A percentile compares a stretch with the other conserved stretches of the same genome.
phyloP scores from a whole-genome alignment of 805 yeast species.

The Metschnikowia peoriensis region DNA sequence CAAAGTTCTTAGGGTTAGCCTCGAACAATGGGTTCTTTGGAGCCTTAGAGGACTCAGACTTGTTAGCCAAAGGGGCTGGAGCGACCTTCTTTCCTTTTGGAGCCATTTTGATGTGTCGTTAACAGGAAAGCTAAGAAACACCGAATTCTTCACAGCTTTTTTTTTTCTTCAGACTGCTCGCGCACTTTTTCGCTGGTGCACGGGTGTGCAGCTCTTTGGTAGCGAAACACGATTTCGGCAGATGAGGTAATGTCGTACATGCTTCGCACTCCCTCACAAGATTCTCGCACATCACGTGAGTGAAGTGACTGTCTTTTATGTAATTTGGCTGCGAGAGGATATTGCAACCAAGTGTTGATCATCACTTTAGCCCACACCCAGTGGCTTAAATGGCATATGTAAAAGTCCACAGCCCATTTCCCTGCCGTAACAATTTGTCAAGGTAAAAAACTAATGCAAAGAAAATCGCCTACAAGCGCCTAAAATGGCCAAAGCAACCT shows the following conservation, averaged over 20 bases:
- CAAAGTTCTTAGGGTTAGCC: slow-evolving; percentile 88
- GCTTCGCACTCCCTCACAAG: too few relatives aligned
- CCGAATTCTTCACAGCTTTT: slow-evolving; percentile 5
- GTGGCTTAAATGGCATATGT: too few relatives aligned
- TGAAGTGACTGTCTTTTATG: slow-evolving; percentile 5
- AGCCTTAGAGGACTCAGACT: slow-evolving; percentile 28
- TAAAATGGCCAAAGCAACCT: too few relatives aligned
- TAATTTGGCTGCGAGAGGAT: not conserved
- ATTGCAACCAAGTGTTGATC: not conserved
- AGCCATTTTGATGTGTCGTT: slow-evolving; percentile 30
- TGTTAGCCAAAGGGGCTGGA: slow-evolving; percentile 46
- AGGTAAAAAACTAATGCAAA: too few relatives aligned
- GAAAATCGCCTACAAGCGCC: too few relatives aligned
- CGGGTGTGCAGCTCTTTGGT: slow-evolving; percentile 9
- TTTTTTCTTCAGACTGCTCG: slow-evolving; percentile 11
- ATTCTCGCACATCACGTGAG: too few relatives aligned
- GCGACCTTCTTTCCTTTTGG: slow-evolving; percentile 48
- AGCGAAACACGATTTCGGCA: too few relatives aligned
- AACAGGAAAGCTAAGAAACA: slow-evolving; percentile 1
- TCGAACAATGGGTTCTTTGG: slow-evolving; percentile 48
- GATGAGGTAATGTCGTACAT: too few relatives aligned
- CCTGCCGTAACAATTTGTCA: too few relatives aligned
- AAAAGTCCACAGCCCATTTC: too few relatives aligned
- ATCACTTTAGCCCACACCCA: too few relatives aligned
- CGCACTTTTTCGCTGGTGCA: slow-evolving; percentile 9